phyloP scores from a whole-genome alignment of 2,329 filamentous ascomycete genomes.

The Colletotrichum sp. region DNA sequence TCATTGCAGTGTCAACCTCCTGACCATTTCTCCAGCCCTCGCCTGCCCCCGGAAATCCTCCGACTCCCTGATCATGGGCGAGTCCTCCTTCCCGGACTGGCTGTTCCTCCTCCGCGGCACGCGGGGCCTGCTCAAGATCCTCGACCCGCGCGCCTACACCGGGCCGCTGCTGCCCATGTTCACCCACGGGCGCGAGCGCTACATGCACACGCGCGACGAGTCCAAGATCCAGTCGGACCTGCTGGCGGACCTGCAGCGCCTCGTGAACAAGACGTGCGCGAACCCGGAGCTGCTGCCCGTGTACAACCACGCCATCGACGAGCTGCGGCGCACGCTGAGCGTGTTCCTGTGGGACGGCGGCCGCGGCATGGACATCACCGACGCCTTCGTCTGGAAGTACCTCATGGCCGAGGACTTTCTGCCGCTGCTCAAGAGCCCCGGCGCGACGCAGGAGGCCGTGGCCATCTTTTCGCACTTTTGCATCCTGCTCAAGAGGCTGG shows the following conservation, averaged over 20 bases:
- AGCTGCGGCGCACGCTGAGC: constrained; percentile 24
- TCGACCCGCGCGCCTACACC: constrained; percentile 23
- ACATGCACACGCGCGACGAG: constrained; percentile 15
- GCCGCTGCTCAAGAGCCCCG: constrained; percentile 32
- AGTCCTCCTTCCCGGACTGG: constrained; percentile 34
- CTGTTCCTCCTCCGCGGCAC: constrained; percentile 33
- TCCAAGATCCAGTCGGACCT: constrained; percentile 10
- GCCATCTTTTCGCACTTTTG: constrained; percentile 40
- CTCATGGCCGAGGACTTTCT: constrained; percentile 38
- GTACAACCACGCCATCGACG: constrained; percentile 24
- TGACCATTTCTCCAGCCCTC: constrained; percentile 18
- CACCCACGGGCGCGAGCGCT: constrained; percentile 28
- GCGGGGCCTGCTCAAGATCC: constrained; percentile 27
- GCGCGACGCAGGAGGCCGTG: constrained; percentile 33
- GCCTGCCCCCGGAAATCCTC: constrained; percentile 32
- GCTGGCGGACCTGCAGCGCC: constrained; percentile 24
- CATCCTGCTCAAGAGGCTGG: constrained; percentile 34
- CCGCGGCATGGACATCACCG: constrained; percentile 36
- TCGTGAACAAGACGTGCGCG: constrained; percentile 22
- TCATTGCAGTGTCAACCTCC: neutral
- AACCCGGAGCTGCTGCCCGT: constrained; percentile 23
- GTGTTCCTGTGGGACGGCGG: constrained; percentile 20
- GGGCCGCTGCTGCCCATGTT: constrained; percentile 24
- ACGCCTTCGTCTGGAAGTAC: constrained; percentile 47
- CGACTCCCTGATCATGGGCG: constrained; percentile 33